Evolutionary conservation across 345 rosid genomes (phyloP).

Genomic region (Erodium maritimum): DNA sequence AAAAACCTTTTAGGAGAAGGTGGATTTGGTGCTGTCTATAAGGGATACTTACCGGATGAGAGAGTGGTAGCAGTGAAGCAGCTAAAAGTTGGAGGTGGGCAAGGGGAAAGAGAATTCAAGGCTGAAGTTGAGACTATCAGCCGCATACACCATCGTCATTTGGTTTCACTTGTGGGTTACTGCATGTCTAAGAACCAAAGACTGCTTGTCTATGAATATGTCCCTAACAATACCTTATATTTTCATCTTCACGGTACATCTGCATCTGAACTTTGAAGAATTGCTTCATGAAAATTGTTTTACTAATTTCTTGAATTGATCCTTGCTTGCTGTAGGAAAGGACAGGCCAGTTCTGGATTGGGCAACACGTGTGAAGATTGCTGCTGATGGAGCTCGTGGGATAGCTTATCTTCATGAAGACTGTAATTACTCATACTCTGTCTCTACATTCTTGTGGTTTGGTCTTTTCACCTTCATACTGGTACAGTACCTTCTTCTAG

Average conservation of each 20-base stretch:
- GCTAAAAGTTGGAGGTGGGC: slow-evolving; percentile 69
- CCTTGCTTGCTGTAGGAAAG: slow-evolving; percentile 31
- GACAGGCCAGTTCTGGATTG: slow-evolving; percentile 57
- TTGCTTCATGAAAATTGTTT: slow-evolving; percentile 5
- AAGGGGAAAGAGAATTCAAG: slow-evolving; percentile 89
- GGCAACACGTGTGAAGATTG: slow-evolving; percentile 66
- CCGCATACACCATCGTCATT: slow-evolving; percentile 85
- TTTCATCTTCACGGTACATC: slow-evolving; percentile 87
- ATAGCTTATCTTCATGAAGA: slow-evolving; percentile 96
- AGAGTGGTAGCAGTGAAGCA: slow-evolving; percentile 86
- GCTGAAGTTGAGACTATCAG: slow-evolving; percentile 91
- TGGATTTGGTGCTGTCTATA: slow-evolving; percentile 87
- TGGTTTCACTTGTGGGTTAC: slow-evolving; percentile 91
- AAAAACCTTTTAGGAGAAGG: slow-evolving; percentile 87
- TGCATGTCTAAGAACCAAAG: slow-evolving; percentile 72
- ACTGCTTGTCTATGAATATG: slow-evolving; percentile 79
- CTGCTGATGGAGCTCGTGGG: slow-evolving; percentile 95
- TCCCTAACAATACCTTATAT: slow-evolving; percentile 72
- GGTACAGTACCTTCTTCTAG: too few species aligned
- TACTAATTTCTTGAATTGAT: slow-evolving; percentile 1
- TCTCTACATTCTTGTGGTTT: too few species aligned
- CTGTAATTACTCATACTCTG: slow-evolving; percentile 39
- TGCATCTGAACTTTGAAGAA: slow-evolving; percentile 10
- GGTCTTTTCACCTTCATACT: too few species aligned
- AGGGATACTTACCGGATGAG: slow-evolving; percentile 76